phyloP scores from a whole-genome alignment of 2,329 filamentous ascomycete species.

The Beauveria brongniartii region DNA sequence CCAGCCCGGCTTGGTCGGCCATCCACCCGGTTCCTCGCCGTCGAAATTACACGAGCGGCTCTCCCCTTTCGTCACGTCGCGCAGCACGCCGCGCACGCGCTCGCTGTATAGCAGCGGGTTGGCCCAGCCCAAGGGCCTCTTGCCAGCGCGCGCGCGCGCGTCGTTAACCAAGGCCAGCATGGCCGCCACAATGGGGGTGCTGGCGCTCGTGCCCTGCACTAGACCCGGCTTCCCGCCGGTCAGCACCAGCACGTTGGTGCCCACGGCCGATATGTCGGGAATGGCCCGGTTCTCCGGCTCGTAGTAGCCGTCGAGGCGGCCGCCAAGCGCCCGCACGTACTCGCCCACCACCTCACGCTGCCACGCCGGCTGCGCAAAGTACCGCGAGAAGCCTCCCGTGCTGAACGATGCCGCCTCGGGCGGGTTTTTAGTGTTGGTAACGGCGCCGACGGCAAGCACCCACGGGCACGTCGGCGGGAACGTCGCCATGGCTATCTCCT shows the following conservation, averaged over 20 bases:
- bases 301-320: constrained; percentile 36
- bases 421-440: constrained; percentile 28
- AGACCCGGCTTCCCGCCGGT: constrained; percentile 19
- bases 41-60: constrained; percentile 31
- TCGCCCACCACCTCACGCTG: constrained; percentile 32
- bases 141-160: constrained; percentile 38
- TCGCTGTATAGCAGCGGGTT: constrained; percentile 40
- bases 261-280: constrained; percentile 47
- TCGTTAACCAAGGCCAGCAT: constrained; percentile 49
- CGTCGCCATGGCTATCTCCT: constrained; percentile 46
- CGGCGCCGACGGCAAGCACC: constrained; percentile 59
- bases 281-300: constrained; percentile 38
- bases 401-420: constrained; percentile 37
- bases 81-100: constrained; percentile 27
- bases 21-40: constrained; percentile 29
- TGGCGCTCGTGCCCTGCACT: constrained; percentile 41
- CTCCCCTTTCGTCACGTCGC: constrained; percentile 33
- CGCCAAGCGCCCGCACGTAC: constrained; percentile 34
- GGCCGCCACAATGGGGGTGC: constrained; percentile 45
- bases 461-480: constrained; percentile 63
- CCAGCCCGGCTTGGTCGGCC: constrained; percentile 36
- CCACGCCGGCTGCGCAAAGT: constrained; percentile 38
- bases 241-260: constrained; percentile 44
- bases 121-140: constrained; percentile 43
- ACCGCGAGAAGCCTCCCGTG: constrained; percentile 44